Base-by-base conservation (phyloP, 2,329 filamentous ascomycete genomes). In the Pyrenophora seminiperda region DNA sequence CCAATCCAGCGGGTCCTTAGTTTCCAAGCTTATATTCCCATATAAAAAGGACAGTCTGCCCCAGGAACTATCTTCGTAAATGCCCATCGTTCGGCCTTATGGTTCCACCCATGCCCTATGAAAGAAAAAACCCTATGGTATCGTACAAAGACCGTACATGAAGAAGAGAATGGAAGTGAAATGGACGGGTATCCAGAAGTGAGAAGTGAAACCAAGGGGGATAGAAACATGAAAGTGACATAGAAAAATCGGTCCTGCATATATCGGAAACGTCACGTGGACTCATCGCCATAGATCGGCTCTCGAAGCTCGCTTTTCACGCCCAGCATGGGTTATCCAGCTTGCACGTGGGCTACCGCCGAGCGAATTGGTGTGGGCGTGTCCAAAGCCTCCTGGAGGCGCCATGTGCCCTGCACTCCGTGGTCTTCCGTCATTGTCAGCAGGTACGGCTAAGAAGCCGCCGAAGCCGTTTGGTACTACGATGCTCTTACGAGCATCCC, bases 391-490 rank as follows among this genome's bases (percentile, higher is more conserved):
- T 13, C 56, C 58, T 14, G 52, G 53, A n/a, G 68, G 56, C 6
- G 54, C 54, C 9, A 56, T 39, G 40, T 69, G 54, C 9, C 71
- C 71, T 5, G 70, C 67, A 46, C 68, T 74, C 24, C 64, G 56
- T n/a, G 71, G 71, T 22, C 71, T 51, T 11, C 66, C 69, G 7
- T 67, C 59, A n/a, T 51, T 51, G 24, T 68, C 61, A 3, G 66
- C 67, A 1, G 85, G 85, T n/a, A 88, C 79, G 14, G 84, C 83
- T 14, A 88, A 70, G 70, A 84, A 87, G 0, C 85, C 85, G 20
- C 85, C 85, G 53, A 85, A 85, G 2, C 85, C 85, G 64, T 87
- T 87, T 0, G 83, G 84, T 0, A 88, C 84, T n/a, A 87, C 77
- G 7, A 87, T 77, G 58, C 80, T 84, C 70, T 80, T 82, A 24